Conservation (phyloP, 768 basidiomycete genomes). For the Collybia mongolica region DNA sequence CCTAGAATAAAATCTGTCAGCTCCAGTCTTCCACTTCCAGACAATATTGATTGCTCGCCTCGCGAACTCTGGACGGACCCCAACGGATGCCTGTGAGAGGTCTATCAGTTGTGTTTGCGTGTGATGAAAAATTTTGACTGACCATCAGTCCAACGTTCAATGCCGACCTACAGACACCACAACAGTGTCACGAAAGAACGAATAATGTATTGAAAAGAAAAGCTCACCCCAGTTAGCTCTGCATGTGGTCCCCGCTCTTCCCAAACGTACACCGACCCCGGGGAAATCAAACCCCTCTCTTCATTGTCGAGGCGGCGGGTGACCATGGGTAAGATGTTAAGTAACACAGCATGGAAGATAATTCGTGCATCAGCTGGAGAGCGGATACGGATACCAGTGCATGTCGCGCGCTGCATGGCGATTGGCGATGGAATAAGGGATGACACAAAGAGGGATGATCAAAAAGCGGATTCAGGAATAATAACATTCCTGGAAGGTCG, state of each 20-base stretch:
- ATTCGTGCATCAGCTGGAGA: constrained; percentile 53
- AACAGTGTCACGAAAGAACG: constrained; percentile 7
- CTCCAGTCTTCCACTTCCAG: background rate
- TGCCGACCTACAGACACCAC: constrained; percentile 55
- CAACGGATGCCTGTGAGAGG: constrained; percentile 53
- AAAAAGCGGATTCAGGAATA: constrained; percentile 5
- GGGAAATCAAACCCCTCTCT: constrained; percentile 67
- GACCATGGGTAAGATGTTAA: constrained; percentile 73
- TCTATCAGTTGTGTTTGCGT: background rate
- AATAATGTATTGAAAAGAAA: background rate
- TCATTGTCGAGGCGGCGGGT: constrained; percentile 74
- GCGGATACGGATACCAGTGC: constrained; percentile 48
- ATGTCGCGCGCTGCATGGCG: constrained; percentile 50
- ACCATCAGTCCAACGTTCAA: constrained; percentile 83
- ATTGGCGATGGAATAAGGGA: constrained; percentile 6
- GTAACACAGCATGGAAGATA: constrained; percentile 73
- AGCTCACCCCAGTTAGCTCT: constrained; percentile 68
- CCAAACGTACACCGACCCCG: constrained; percentile 83
- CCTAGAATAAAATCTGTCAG: constrained; percentile 37
- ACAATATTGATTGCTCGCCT: constrained; percentile 41
- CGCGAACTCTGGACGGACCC: constrained; percentile 79
- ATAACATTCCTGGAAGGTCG: constrained; percentile 17
- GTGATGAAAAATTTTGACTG: constrained; percentile 13
- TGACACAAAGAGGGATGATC: too few species aligned
- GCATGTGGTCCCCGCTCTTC: constrained; percentile 76